Evolutionary conservation across 2,329 filamentous ascomycete species (phyloP).

Genomic region (Epichloe sp.): DNA sequence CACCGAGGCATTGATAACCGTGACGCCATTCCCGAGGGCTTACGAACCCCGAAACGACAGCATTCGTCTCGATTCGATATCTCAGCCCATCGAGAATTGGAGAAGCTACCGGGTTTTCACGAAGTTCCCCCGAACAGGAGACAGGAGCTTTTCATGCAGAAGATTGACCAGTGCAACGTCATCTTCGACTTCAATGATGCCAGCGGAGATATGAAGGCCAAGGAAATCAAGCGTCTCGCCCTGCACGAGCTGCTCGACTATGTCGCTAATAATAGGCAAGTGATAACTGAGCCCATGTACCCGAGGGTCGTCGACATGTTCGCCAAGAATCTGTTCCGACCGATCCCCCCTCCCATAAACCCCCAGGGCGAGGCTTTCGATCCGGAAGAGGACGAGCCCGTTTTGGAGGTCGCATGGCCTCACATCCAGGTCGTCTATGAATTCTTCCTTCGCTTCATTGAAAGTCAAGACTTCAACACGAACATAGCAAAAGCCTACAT

Average conservation of each 20-base stretch:
- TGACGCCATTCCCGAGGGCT: conserved; percentile 79
- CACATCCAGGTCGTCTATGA: conserved; percentile 99
- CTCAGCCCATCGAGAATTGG: conserved; percentile 87
- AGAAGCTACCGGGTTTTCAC: conserved; percentile 95
- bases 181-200: conserved; percentile 99
- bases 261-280: conserved; percentile 94
- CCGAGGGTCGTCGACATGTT: conserved; percentile 98
- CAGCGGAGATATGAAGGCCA: conserved; percentile 97
- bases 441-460: conserved; percentile 97
- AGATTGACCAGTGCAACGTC: conserved; percentile 99
- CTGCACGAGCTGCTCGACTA: conserved; percentile 95
- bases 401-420: conserved; percentile 95
- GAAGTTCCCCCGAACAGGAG: conserved; percentile 94
- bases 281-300: conserved; percentile 99
- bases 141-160: conserved; percentile 98
- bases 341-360: conserved; percentile 96
- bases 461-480: conserved; percentile 99
- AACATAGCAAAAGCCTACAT: conserved; percentile 99
- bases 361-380: conserved; percentile 97
- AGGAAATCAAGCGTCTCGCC: conserved; percentile 95
- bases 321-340: conserved; percentile 93
- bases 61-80: conserved; percentile 97
- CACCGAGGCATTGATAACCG: conserved; percentile 82
- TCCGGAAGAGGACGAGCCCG: conserved; percentile 95
- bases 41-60: conserved; percentile 89